phyloP scores from a whole-genome alignment of 495 filamentous ascomycete species.

The Chaetomium tenue region DNA sequence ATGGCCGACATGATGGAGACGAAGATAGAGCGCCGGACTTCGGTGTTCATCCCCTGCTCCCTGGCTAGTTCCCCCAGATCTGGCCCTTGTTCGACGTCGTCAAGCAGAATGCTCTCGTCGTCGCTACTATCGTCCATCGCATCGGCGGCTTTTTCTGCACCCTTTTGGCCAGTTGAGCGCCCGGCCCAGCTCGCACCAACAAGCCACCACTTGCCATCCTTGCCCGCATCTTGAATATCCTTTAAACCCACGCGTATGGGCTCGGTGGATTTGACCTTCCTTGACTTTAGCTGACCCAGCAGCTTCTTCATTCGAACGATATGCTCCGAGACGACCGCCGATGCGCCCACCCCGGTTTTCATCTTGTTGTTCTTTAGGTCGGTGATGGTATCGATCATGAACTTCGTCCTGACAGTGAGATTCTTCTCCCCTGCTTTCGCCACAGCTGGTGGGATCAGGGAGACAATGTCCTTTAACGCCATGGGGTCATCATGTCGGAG shows the following conservation, averaged over 20 bases:
- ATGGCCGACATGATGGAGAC: slow-evolving; percentile 82
- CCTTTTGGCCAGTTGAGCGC: slow-evolving; percentile 34
- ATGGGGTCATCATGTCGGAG: slow-evolving; percentile 88
- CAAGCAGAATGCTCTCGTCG: slow-evolving; percentile 32
- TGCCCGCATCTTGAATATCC: slow-evolving; percentile 77
- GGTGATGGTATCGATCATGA: slow-evolving; percentile 97
- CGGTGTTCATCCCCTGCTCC: slow-evolving; percentile 91
- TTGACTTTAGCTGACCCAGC: slow-evolving; percentile 68
- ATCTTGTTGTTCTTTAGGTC: slow-evolving; percentile 91
- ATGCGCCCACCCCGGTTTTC: slow-evolving; percentile 64
- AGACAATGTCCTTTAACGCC: slow-evolving; percentile 86
- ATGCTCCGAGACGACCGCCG: slow-evolving; percentile 68
- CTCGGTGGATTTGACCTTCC: slow-evolving; percentile 68
- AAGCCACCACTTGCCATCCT: slow-evolving; percentile 97
- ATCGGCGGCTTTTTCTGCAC: slow-evolving; percentile 20
- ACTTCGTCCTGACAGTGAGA: slow-evolving; percentile 85
- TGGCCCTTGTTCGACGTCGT: slow-evolving; percentile 53
- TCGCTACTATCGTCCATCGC: slow-evolving; percentile 41
- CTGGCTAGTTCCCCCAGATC: slow-evolving; percentile 74
- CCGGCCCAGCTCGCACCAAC: slow-evolving; percentile 84
- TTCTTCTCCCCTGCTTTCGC: slow-evolving; percentile 62
- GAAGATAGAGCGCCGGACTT: slow-evolving; percentile 88
- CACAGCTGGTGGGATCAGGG: slow-evolving; percentile 70
- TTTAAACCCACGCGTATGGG: slow-evolving; percentile 75
- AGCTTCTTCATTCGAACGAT: slow-evolving; percentile 81